These are phyloP conservation scores for Aspergillus leporis DNA, from an alignment of 495 filamentous ascomycete species.

Conservation along the genomic window DNA sequence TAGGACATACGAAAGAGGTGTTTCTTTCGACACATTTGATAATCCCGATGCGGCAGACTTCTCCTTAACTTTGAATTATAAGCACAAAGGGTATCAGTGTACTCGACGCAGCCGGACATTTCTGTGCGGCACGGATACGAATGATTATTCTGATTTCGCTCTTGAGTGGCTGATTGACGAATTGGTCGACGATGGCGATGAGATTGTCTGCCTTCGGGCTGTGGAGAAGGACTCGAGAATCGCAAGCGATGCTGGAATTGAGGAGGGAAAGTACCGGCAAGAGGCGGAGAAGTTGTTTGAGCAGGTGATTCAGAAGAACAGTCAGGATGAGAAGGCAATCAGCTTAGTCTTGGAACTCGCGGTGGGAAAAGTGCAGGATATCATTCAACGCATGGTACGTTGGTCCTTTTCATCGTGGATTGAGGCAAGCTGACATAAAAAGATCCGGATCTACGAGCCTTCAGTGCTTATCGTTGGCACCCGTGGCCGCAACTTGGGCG, in stretches of 20 bases:
- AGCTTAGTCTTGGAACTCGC: constrained; percentile 86
- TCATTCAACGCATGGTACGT: constrained; percentile 89
- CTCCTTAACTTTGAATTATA: constrained; percentile 81
- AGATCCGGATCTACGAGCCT: constrained; percentile 95
- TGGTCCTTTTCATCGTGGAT: background rate
- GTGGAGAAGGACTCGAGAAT: constrained; percentile 83
- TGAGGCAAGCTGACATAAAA: constrained; percentile 16
- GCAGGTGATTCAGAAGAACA: constrained; percentile 81
- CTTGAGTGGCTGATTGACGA: constrained; percentile 93
- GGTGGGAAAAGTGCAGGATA: constrained; percentile 87
- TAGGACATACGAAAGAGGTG: constrained; percentile 56
- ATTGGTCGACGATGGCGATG: constrained; percentile 93
- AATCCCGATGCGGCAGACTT: constrained; percentile 78
- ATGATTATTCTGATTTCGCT: constrained; percentile 93
- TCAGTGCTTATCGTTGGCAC: constrained; percentile 96
- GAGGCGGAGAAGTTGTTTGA: constrained; percentile 78
- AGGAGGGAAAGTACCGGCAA: constrained; percentile 73
- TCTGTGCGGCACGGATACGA: constrained; percentile 90
- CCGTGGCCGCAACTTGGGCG: constrained; percentile 79
- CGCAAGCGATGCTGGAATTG: constrained; percentile 63
- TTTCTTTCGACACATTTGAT: constrained; percentile 94
- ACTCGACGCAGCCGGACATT: constrained; percentile 86
- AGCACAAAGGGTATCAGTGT: constrained; percentile 87
- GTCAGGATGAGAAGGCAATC: constrained; percentile 74
- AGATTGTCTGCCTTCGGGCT: constrained; percentile 90